These are phyloP conservation scores for Pulchroboletus neoregius DNA, from an alignment of 1,284 basidiomycete genomes.

Conservation along the genomic window DNA sequence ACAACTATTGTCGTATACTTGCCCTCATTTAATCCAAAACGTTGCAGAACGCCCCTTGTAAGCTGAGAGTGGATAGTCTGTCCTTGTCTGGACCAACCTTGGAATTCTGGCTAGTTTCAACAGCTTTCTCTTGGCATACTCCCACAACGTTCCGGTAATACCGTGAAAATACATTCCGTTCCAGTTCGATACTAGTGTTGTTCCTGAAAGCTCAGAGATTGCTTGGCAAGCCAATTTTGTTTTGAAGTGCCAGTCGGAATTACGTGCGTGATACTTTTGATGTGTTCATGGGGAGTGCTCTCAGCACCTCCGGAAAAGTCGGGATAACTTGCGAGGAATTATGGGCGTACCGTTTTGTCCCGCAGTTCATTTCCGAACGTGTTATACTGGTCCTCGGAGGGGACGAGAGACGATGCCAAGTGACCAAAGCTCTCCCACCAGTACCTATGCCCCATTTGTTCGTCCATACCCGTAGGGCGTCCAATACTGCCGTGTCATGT, in stretches of 20 bases:
- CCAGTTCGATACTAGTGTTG: not conserved
- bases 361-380: not conserved
- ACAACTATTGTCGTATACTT: constrained; percentile 20
- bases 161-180: not conserved
- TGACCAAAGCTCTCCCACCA: not conserved
- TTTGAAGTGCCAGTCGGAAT: not conserved
- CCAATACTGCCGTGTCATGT: not conserved
- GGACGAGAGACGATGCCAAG: too few species aligned
- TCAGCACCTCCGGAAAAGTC: not conserved
- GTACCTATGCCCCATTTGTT: not conserved
- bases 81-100: not conserved
- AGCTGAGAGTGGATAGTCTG: not conserved
- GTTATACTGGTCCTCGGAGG: not conserved
- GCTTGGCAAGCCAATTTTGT: not conserved
- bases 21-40: constrained; percentile 22
- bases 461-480: not conserved
- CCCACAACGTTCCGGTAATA: not conserved
- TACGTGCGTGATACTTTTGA: not conserved
- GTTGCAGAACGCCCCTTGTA: constrained; percentile 1
- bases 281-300: not conserved
- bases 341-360: not conserved
- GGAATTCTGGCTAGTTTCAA: not conserved
- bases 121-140: not conserved
- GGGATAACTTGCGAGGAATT: not conserved
- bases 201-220: not conserved